phyloP scores from a whole-genome alignment of 148 eudicot genomes.

The Nepenthes mirabilis region DNA sequence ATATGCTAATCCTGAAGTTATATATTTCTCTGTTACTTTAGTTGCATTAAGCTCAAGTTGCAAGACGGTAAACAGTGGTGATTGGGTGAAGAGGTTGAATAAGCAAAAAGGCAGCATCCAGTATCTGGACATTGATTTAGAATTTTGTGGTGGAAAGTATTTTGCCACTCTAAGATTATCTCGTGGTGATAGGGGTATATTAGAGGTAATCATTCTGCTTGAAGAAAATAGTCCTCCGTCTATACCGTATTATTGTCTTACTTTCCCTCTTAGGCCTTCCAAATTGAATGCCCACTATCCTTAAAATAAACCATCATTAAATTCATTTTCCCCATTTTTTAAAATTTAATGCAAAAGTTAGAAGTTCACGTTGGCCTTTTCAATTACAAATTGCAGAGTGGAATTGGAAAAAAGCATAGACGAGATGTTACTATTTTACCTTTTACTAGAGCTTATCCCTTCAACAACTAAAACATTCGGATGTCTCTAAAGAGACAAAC shows the following conservation, averaged over 20 bases:
- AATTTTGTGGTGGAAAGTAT: slow-evolving; percentile 69
- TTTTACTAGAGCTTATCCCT: too few species aligned
- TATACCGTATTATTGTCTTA: background rate
- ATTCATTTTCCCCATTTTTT: too few species aligned
- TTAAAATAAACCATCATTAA: too few species aligned
- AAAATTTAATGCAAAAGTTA: too few species aligned
- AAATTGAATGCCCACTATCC: too few species aligned
- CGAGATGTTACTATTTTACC: too few species aligned
- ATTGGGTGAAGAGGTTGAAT: slow-evolving; percentile 74
- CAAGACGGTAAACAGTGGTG: slow-evolving; percentile 79
- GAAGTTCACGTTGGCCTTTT: too few species aligned
- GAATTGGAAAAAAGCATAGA: too few species aligned
- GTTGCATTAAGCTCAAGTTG: slow-evolving; percentile 57
- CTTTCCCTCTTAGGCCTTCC: background rate
- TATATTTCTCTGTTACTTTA: slow-evolving; percentile 57
- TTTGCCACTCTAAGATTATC: slow-evolving; percentile 70
- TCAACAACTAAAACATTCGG: too few species aligned
- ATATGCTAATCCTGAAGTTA: slow-evolving; percentile 71
- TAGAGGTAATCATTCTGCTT: slow-evolving; percentile 49
- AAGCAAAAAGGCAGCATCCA: slow-evolving; percentile 59
- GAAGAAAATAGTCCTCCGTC: background rate
- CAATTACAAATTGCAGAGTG: too few species aligned
- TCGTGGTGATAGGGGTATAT: slow-evolving; percentile 61
- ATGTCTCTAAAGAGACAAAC: too few species aligned
- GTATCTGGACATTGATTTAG: slow-evolving; percentile 66